A percentile compares a stretch with the other conserved stretches of the same genome.
phyloP scores from a whole-genome alignment of 805 yeast genomes.

The Millerozyma acaciae region DNA sequence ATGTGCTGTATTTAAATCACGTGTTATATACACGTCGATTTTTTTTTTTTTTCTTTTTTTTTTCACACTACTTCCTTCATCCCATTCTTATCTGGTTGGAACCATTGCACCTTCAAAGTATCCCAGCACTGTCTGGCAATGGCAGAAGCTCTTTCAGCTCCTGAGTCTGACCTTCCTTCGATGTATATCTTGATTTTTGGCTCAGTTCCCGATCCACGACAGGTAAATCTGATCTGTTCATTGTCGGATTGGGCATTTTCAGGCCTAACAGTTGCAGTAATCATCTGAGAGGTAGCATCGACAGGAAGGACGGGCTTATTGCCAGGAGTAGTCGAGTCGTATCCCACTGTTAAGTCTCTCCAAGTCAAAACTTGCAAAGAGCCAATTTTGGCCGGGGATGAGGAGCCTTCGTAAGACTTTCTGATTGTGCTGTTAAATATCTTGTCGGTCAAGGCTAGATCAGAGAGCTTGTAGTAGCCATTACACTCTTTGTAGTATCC shows the following conservation, averaged over 20 bases:
- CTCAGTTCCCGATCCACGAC: slow-evolving; percentile 95
- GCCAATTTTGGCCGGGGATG: slow-evolving; percentile 53
- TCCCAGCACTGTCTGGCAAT: slow-evolving; percentile 70
- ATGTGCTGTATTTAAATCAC: too few species aligned
- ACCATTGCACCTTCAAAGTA: slow-evolving; percentile 57
- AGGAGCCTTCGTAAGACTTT: slow-evolving; percentile 17
- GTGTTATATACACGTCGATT: too few species aligned
- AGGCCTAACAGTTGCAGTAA: slow-evolving; percentile 53
- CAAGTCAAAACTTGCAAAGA: slow-evolving; percentile 53
- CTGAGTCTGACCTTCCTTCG: slow-evolving; percentile 56
- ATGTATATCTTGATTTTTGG: slow-evolving; percentile 91
- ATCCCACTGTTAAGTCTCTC: slow-evolving; percentile 85
- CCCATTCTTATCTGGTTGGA: slow-evolving; percentile 50
- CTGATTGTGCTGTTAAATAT: slow-evolving; percentile 56
- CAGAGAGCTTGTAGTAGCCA: slow-evolving; percentile 73
- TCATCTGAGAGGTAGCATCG: slow-evolving; percentile 79
- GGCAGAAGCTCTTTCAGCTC: slow-evolving; percentile 43
- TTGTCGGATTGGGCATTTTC: slow-evolving; percentile 4
- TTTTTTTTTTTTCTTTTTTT: background rate
- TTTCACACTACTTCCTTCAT: slow-evolving; percentile 31
- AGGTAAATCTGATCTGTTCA: slow-evolving; percentile 61
- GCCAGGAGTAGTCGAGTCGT: slow-evolving; percentile 62
- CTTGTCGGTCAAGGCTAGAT: slow-evolving; percentile 44
- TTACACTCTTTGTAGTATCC: slow-evolving; percentile 85
- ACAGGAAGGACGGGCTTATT: slow-evolving; percentile 63